Evolutionary conservation across 1,139 yeast genomes (phyloP).

Genomic region (Kurtzmaniella quercitrusa): DNA sequence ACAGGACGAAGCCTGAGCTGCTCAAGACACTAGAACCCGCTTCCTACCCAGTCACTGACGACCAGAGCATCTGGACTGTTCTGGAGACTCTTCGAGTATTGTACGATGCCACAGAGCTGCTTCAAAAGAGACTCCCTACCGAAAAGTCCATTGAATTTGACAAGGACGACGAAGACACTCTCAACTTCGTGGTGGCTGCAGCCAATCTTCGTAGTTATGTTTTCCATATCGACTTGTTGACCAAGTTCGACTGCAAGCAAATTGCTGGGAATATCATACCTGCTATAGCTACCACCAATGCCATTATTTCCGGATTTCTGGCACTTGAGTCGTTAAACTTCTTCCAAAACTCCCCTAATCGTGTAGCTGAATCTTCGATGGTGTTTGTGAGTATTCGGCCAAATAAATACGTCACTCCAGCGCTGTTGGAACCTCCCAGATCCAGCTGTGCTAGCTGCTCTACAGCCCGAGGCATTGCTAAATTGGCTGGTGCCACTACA

Average conservation of each 20-base stretch:
- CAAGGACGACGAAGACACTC: slow-evolving; percentile 90
- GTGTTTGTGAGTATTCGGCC: slow-evolving; percentile 66
- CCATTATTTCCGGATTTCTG: slow-evolving; percentile 87
- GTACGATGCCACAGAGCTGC: slow-evolving; percentile 39
- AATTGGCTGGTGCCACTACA: slow-evolving; percentile 13
- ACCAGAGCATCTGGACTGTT: slow-evolving; percentile 62
- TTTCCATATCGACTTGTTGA: slow-evolving; percentile 66
- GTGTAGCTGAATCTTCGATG: slow-evolving; percentile 35
- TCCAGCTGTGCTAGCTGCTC: slow-evolving; percentile 74
- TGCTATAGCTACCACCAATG: slow-evolving; percentile 97
- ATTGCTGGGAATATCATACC: slow-evolving; percentile 98
- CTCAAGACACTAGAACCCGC: slow-evolving; percentile 28
- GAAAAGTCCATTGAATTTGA: slow-evolving; percentile 59
- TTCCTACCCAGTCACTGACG: slow-evolving; percentile 22
- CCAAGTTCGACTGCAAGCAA: slow-evolving; percentile 85
- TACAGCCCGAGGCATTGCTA: slow-evolving; percentile 45
- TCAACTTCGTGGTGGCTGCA: slow-evolving; percentile 83
- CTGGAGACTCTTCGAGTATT: slow-evolving; percentile 65
- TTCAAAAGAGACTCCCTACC: slow-evolving; percentile 45
- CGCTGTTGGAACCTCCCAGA: slow-evolving; percentile 57
- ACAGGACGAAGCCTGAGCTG: slow-evolving; percentile 65
- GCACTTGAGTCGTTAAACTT: slow-evolving; percentile 65
- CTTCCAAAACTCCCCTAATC: slow-evolving; percentile 21
- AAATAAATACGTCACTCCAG: slow-evolving; percentile 66
- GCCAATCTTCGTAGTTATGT: slow-evolving; percentile 76